A percentile compares a stretch with the other conserved stretches of the same genome.
Conservation (phyloP, 75 land plant genomes). For the Picea glauca region DNA sequence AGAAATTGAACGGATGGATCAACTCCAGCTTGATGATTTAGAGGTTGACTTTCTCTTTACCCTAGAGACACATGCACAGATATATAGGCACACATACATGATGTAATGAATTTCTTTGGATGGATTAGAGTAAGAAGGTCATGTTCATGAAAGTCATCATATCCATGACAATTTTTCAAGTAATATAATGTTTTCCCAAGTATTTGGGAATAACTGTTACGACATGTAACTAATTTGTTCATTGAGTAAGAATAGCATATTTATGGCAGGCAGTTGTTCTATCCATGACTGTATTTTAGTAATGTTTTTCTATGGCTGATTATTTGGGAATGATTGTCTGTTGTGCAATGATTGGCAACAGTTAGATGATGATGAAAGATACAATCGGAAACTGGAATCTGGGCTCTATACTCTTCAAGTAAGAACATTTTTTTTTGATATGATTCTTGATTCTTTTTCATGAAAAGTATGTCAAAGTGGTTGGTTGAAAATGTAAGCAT, state of each 20-base stretch:
- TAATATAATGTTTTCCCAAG: neutral
- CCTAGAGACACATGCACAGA: neutral
- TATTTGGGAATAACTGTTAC: neutral
- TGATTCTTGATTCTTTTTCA: neutral
- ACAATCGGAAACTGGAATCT: conserved; percentile 82
- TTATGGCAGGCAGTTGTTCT: too few species aligned
- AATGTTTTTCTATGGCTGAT: too few species aligned
- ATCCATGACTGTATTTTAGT: too few species aligned
- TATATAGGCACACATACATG: neutral
- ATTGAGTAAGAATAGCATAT: too few species aligned
- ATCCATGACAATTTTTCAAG: neutral
- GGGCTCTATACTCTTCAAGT: conserved; percentile 98
- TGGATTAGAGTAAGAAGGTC: neutral
- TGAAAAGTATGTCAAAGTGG: neutral
- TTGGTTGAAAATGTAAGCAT: conserved; percentile 1
- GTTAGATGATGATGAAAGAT: conserved; percentile 98
- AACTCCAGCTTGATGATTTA: conserved; percentile 75
- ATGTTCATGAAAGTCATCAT: neutral
- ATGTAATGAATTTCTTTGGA: conserved; percentile 4
- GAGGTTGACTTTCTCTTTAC: conserved; percentile 43
- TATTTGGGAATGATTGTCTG: neutral
- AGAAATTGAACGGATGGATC: conserved; percentile 68
- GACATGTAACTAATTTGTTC: too few species aligned
- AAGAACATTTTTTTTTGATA: neutral
- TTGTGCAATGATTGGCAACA: conserved; percentile 16